These are phyloP conservation scores for Trypanosoma mega DNA, from an alignment of 208 protist species.

Conservation along the genomic window DNA sequence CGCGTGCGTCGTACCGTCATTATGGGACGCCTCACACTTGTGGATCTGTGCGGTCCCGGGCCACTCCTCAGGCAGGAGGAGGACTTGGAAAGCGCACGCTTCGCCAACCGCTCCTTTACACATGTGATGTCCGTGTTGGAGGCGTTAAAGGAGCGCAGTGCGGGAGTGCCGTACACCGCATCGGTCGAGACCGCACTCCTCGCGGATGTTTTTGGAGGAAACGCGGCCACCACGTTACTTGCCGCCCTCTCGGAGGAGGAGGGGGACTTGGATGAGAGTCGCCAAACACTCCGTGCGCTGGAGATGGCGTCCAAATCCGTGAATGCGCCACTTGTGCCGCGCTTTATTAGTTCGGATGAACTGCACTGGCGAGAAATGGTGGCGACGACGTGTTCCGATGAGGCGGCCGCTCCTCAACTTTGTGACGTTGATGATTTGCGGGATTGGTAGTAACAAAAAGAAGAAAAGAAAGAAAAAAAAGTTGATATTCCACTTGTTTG, in stretches of 20 bases:
- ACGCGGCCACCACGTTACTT: slow-evolving; percentile 41
- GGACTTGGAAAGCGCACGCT: slow-evolving; percentile 47
- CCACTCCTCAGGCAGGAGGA: slow-evolving; percentile 29
- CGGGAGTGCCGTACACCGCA: slow-evolving; percentile 31
- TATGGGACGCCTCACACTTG: slow-evolving; percentile 39
- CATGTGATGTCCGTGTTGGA: slow-evolving; percentile 23
- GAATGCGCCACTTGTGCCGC: slow-evolving; percentile 40
- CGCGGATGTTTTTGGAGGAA: slow-evolving; percentile 53
- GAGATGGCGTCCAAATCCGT: slow-evolving; percentile 29
- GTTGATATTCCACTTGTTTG: too few relatives aligned
- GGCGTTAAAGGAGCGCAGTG: slow-evolving; percentile 13
- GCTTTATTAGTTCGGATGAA: slow-evolving; percentile 39
- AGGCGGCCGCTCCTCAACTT: slow-evolving; percentile 31
- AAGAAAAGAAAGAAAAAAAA: too few relatives aligned
- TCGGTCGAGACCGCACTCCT: slow-evolving; percentile 38
- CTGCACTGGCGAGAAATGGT: slow-evolving; percentile 40
- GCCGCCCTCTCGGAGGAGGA: slow-evolving; percentile 21
- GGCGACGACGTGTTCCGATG: slow-evolving; percentile 30
- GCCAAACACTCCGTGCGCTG: slow-evolving; percentile 25
- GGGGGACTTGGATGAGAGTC: slow-evolving; percentile 27
- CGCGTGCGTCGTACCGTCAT: slow-evolving; percentile 30
- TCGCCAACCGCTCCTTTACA: slow-evolving; percentile 40
- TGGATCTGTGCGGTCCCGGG: slow-evolving; percentile 42
- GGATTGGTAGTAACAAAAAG: slow-evolving; percentile 6
- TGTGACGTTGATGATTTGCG: slow-evolving; percentile 24